Evolutionary conservation across 208 protist genomes (phyloP).

Genomic region (Trypanosoma rangeli): DNA sequence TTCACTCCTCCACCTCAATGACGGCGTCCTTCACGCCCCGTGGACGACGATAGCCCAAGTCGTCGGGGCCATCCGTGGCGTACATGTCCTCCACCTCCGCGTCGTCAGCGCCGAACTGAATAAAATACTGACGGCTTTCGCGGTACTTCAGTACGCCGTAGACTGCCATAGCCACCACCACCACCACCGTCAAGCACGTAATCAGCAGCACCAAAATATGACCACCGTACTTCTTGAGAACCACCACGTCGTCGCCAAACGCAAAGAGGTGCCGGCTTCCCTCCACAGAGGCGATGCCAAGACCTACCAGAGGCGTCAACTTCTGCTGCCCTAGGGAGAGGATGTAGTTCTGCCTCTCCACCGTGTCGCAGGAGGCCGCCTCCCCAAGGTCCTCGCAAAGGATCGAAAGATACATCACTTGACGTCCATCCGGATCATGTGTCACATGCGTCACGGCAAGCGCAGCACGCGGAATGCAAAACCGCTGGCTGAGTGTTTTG

Average conservation of each 20-base stretch:
- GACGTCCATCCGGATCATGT: constrained; percentile 27
- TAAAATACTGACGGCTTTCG: constrained; percentile 73
- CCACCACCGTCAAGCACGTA: constrained; percentile 35
- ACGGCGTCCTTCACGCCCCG: constrained; percentile 39
- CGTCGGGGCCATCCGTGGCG: constrained; percentile 7
- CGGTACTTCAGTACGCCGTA: constrained; percentile 66
- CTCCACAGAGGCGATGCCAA: constrained; percentile 25
- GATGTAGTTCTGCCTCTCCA: constrained; percentile 70
- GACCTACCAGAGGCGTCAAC: constrained; percentile 4
- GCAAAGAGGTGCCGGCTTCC: constrained; percentile 40
- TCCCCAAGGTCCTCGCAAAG: constrained; percentile 49
- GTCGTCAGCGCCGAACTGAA: constrained; percentile 72
- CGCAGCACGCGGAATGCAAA: constrained; percentile 53
- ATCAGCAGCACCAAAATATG: constrained; percentile 24
- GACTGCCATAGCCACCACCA: constrained; percentile 33
- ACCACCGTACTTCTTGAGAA: constrained; percentile 2
- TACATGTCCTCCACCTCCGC: constrained; percentile 85
- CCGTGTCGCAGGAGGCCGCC: constrained; percentile 36
- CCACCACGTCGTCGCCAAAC: constrained; percentile 37
- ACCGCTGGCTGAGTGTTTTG: constrained; percentile 29
- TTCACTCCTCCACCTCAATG: constrained; percentile 70
- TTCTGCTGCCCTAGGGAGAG: constrained; percentile 29
- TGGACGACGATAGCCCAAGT: neutral
- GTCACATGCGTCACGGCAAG: constrained; percentile 39
- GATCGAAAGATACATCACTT: constrained; percentile 55